Conservation (phyloP, 140 eudicot species). For the Senecio squalidus region DNA sequence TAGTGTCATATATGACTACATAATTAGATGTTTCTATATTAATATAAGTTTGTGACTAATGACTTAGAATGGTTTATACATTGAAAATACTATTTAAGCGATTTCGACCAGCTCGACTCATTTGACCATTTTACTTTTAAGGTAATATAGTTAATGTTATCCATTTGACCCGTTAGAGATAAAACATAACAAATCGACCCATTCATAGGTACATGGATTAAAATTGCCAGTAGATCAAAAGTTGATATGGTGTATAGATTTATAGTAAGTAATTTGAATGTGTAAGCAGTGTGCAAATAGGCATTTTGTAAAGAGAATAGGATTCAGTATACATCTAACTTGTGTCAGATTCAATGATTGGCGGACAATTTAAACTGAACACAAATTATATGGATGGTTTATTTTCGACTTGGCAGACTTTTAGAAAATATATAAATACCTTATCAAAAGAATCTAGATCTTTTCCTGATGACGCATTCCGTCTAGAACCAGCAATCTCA, state of each 20-base stretch:
- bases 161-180: not conserved
- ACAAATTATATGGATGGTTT: not conserved
- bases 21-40: not conserved
- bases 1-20: not conserved
- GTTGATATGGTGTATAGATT: not conserved
- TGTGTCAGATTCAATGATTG: not conserved
- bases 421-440: constrained; percentile 36
- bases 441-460: constrained; percentile 79
- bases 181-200: not conserved
- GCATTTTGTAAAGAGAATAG: constrained; percentile 7
- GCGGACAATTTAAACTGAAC: not conserved
- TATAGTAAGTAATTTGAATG: not conserved
- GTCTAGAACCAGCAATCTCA: constrained; percentile 31
- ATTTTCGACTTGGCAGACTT: not conserved
- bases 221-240: not conserved
- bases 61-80: not conserved
- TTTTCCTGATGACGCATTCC: constrained; percentile 31
- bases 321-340: not conserved
- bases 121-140: not conserved
- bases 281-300: constrained; percentile 2
- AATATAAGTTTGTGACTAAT: not conserved
- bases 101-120: not conserved
- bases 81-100: not conserved
- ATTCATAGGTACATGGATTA: not conserved
- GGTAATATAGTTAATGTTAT: not conserved